Conservation (phyloP, 140 eudicot species). For the Oenanthe javanica region DNA sequence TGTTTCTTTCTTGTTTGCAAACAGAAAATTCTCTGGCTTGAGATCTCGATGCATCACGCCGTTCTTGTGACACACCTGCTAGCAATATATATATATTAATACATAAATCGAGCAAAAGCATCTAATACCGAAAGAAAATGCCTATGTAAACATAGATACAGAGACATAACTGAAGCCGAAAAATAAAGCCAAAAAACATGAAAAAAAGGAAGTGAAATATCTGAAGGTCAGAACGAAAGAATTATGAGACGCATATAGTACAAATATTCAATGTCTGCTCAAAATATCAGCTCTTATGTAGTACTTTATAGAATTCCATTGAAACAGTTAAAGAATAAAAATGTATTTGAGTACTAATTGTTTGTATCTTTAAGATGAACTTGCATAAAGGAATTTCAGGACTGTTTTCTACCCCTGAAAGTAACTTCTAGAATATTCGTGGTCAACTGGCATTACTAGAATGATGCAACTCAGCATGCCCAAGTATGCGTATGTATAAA, state of each 20-base stretch:
- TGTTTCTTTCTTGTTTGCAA: conserved; percentile 59
- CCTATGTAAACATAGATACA: neutral
- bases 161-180: neutral
- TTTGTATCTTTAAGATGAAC: neutral
- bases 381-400: neutral
- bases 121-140: neutral
- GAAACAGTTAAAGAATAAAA: neutral
- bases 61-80: conserved; percentile 49
- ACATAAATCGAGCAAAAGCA: neutral
- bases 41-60: conserved; percentile 75
- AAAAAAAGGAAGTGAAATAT: neutral
- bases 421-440: neutral
- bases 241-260: neutral
- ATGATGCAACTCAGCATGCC: neutral
- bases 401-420: neutral
- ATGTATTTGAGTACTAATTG: neutral
- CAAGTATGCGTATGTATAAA: neutral
- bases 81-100: conserved; percentile 1
- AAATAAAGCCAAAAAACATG: neutral
- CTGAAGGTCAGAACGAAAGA: neutral
- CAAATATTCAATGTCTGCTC: neutral
- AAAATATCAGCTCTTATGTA: neutral
- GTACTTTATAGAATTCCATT: neutral
- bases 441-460: neutral
- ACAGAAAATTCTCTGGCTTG: conserved; percentile 69